Evolutionary conservation across 495 filamentous ascomycete genomes (phyloP).

Genomic region (Aspergillus carlsbadensis): DNA sequence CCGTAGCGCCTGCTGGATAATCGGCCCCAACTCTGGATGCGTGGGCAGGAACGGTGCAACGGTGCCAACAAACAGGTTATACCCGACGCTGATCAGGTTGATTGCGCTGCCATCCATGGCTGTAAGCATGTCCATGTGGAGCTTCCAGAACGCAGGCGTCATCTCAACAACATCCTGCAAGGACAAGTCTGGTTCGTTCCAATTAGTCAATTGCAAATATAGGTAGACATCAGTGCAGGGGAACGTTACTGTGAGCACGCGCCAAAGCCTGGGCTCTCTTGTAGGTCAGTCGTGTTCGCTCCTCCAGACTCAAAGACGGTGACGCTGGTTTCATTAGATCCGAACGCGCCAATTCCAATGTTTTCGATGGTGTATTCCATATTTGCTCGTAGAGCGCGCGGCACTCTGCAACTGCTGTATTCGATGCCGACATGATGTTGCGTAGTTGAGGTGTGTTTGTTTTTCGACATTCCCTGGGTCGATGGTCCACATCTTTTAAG

Average conservation of each 20-base stretch:
- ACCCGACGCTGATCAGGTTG: constrained; percentile 32
- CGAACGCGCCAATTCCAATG: constrained; percentile 22
- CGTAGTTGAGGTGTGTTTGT: too few species aligned
- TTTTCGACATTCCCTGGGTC: too few species aligned
- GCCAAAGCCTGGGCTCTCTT: constrained; percentile 17
- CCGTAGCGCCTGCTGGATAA: constrained; percentile 24
- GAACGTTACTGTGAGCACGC: constrained; percentile 16
- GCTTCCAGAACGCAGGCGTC: constrained; percentile 17
- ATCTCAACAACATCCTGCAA: constrained; percentile 7
- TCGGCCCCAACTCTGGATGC: constrained; percentile 24
- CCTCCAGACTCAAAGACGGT: constrained; percentile 10
- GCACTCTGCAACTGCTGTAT: too few species aligned
- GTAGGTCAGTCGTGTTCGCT: constrained; percentile 19
- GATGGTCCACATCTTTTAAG: too few species aligned
- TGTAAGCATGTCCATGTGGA: constrained; percentile 18
- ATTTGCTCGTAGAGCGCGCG: constrained; percentile 3
- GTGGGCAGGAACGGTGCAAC: constrained; percentile 26
- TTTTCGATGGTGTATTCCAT: not conserved
- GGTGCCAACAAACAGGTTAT: constrained; percentile 38
- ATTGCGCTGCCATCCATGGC: constrained; percentile 18
- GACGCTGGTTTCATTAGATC: constrained; percentile 13
- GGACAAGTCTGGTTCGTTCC: not conserved
- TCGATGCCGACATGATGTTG: too few species aligned
- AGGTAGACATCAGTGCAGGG: not conserved
- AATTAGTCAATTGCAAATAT: not conserved